phyloP scores from a whole-genome alignment of 371 early-diverging fungal species.

The Saksenaea oblongispora region DNA sequence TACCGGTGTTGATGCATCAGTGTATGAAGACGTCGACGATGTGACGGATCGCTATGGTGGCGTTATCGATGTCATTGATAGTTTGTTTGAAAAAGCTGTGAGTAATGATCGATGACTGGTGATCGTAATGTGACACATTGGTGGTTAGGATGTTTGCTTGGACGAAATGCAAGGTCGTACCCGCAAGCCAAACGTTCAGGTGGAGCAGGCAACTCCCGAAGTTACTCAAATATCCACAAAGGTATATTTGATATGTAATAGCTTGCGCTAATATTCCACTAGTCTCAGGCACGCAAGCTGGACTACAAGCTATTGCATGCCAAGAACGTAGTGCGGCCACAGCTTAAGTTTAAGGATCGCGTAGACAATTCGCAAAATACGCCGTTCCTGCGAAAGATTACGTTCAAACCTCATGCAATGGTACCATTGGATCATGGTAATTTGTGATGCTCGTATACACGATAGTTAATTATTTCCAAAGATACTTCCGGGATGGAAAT shows the following conservation, averaged over 20 bases:
- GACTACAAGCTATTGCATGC: constrained; percentile 72
- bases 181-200: constrained; percentile 33
- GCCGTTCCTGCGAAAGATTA: constrained; percentile 81
- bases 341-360: constrained; percentile 81
- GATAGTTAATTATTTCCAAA: neutral
- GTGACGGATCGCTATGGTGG: constrained; percentile 64
- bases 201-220: constrained; percentile 55
- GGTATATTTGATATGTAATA: constrained; percentile 11
- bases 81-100: constrained; percentile 82
- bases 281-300: constrained; percentile 27
- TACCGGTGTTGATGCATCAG: constrained; percentile 19
- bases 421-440: constrained; percentile 73
- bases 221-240: constrained; percentile 56
- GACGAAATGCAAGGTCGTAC: constrained; percentile 57
- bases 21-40: constrained; percentile 67
- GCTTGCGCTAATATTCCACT: neutral
- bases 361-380: constrained; percentile 80
- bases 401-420: constrained; percentile 78
- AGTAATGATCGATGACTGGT: constrained; percentile 16
- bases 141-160: constrained; percentile 44
- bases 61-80: constrained; percentile 80
- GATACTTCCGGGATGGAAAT: neutral
- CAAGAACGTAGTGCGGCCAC: constrained; percentile 81
- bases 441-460: neutral
- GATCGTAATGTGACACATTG: neutral